Percentiles rank a stretch among this genome's conserved stretches.
Evolutionary conservation across 2,329 filamentous ascomycete genomes (phyloP).

Genomic region (Thyridium curvatum): DNA sequence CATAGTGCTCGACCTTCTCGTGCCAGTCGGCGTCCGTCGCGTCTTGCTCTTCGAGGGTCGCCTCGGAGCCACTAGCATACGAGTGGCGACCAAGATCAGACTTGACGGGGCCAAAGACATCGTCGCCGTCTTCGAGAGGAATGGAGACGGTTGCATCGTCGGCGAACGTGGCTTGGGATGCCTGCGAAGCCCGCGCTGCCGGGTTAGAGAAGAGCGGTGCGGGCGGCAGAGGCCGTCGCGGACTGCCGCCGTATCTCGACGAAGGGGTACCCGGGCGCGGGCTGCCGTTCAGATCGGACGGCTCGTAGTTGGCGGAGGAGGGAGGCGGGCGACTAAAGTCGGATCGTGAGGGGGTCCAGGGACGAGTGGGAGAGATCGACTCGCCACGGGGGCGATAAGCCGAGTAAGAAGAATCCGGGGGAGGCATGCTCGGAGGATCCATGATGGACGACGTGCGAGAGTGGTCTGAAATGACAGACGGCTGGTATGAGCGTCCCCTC

Average conservation of each 20-base stretch:
- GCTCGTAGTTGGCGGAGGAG: constrained; percentile 70
- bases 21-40: constrained; percentile 22
- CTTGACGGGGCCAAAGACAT: constrained; percentile 56
- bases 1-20: constrained; percentile 64
- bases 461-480: constrained; percentile 41
- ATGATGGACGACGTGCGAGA: constrained; percentile 42
- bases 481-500: constrained; percentile 42
- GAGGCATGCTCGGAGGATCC: constrained; percentile 54
- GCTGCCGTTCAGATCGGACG: constrained; percentile 80
- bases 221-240: constrained; percentile 78
- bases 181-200: constrained; percentile 29
- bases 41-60: background rate
- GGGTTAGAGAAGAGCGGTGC: constrained; percentile 70
- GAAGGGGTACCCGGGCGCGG: constrained; percentile 88
- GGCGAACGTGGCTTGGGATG: constrained; percentile 40
- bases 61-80: constrained; percentile 4
- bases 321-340: constrained; percentile 69
- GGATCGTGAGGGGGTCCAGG: constrained; percentile 52
- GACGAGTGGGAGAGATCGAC: constrained; percentile 44
- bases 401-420: constrained; percentile 58
- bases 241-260: constrained; percentile 81
- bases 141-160: constrained; percentile 70
- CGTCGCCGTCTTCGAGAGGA: constrained; percentile 59
- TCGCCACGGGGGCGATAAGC: constrained; percentile 44
- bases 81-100: constrained; percentile 1